Percentiles rank a stretch among this genome's conserved stretches.
These are phyloP conservation scores for Nyssa sinensis DNA, from an alignment of 148 eudicot species.

Conservation along the genomic window DNA sequence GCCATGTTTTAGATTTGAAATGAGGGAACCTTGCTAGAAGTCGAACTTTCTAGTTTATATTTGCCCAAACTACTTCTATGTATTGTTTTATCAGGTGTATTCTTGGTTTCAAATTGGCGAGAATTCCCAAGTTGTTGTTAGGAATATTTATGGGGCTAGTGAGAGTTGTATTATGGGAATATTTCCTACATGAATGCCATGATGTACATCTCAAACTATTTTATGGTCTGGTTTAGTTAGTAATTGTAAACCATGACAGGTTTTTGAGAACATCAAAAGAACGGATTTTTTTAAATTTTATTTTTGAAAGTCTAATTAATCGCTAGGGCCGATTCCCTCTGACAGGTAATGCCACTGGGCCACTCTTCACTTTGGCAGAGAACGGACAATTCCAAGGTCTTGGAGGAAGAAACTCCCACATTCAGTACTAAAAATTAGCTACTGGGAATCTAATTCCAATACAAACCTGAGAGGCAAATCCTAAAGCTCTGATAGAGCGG, in stretches of 20 bases:
- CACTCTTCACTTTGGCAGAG: too few relatives aligned
- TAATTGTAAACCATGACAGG: too few relatives aligned
- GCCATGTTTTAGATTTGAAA: background rate
- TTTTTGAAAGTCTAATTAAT: too few relatives aligned
- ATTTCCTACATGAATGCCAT: too few relatives aligned
- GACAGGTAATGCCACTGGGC: too few relatives aligned
- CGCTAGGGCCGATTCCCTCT: too few relatives aligned
- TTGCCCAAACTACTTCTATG: background rate
- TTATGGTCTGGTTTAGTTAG: too few relatives aligned
- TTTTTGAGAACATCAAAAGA: too few relatives aligned
- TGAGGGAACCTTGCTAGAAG: background rate
- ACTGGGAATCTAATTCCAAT: background rate
- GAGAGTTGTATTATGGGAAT: constrained; percentile 8
- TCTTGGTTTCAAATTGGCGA: background rate
- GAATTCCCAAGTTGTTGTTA: constrained; percentile 10
- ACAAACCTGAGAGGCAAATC: background rate
- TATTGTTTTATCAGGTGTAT: too few relatives aligned
- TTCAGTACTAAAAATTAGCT: background rate
- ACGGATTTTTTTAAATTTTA: too few relatives aligned
- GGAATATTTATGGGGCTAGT: background rate
- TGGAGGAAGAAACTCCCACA: background rate
- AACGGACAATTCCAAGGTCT: background rate
- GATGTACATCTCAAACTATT: background rate
- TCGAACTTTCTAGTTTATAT: background rate
- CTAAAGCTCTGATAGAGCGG: background rate